These are phyloP conservation scores for Hemileia vastatrix DNA, from an alignment of 1,284 basidiomycete species.

Conservation along the genomic window DNA sequence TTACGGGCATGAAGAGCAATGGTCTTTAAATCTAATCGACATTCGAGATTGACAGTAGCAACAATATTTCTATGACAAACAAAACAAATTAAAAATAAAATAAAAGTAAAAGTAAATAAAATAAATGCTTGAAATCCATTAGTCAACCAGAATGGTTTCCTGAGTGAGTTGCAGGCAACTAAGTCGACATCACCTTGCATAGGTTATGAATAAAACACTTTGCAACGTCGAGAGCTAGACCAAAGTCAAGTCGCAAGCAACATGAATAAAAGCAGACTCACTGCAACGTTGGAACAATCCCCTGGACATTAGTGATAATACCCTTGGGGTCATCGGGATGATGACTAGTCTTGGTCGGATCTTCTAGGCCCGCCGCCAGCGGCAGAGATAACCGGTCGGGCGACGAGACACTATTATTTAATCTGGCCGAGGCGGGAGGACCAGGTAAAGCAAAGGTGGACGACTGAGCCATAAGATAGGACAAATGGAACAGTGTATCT, in stretches of 20 bases:
- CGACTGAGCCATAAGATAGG: constrained; percentile 3
- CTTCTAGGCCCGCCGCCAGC: constrained; percentile 2
- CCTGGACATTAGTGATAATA: constrained; percentile 40
- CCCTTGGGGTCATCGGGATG: constrained; percentile 25
- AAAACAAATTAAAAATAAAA: constrained; percentile 9
- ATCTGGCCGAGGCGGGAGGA: constrained; percentile 17
- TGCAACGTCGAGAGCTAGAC: too few relatives aligned
- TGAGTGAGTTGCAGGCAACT: too few relatives aligned
- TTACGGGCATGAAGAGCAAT: constrained; percentile 96
- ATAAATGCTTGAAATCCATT: not conserved
- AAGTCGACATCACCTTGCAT: too few relatives aligned
- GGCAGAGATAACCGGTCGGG: constrained; percentile 11
- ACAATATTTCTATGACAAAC: constrained; percentile 68
- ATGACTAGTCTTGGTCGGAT: constrained; percentile 21
- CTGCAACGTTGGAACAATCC: constrained; percentile 46
- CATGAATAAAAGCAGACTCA: constrained; percentile 33
- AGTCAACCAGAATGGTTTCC: too few relatives aligned
- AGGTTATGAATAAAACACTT: too few relatives aligned
- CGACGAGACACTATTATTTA: constrained; percentile 6
- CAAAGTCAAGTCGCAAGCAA: not conserved
- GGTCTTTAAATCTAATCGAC: constrained; percentile 92
- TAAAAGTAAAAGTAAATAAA: constrained; percentile 14
- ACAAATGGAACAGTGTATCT: not conserved
- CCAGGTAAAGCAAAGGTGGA: constrained; percentile 19
- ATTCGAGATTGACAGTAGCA: constrained; percentile 97